Evolutionary conservation across 192 early-diverging fungal species (phyloP), one percentile per base, ranked within the genome.

Genomic region (Jimgerdemannia flammicorona): DNA sequence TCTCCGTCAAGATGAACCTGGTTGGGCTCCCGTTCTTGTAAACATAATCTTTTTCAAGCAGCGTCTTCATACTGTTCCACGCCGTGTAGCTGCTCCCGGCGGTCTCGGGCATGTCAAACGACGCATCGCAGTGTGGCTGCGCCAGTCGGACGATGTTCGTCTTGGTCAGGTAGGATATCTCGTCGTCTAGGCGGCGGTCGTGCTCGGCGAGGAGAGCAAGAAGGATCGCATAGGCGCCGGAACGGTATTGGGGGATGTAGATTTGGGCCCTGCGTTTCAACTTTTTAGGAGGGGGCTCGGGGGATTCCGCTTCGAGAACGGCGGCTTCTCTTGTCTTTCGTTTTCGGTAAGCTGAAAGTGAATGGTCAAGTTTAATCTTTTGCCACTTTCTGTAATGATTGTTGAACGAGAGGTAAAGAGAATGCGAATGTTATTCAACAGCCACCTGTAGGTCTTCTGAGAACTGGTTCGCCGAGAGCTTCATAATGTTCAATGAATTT

Each of bases 201-300:
- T 44, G 17, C 6, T 73, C 68, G 41, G 75, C 74, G 63, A 85
- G 68, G 40, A 97, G 76, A 8, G 91, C 83, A 0, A 96, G 74
- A 40, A 98, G 80, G 43, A 98, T 90, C 3, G 90, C 94, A 80
- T 95, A 98, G 3, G 90, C 87, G 3, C 93, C 95, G 0, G 93
- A 91, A 3, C 95, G 87, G 73, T 90, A 91, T 43, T 83, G 72
- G 40, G 96, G 96, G 40, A 96, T 84, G 75, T 98, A 98, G 3
- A 78, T 49, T 71, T 80, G 4, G 3, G 18, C 49, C 86, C 19
- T 44, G 9, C 39, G 49, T 70, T 63, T 20, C 40, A 20, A 19
- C 67, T 18, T 68, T 9, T 20, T 41, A 19, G 67, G 67, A 68
- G 67, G 67, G 9, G 67, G 67, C 67, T 20, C 67, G 40, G 40